These are phyloP conservation scores for Backusella sp. DNA, from an alignment of 192 early-diverging fungal genomes.

Conservation along the genomic window DNA sequence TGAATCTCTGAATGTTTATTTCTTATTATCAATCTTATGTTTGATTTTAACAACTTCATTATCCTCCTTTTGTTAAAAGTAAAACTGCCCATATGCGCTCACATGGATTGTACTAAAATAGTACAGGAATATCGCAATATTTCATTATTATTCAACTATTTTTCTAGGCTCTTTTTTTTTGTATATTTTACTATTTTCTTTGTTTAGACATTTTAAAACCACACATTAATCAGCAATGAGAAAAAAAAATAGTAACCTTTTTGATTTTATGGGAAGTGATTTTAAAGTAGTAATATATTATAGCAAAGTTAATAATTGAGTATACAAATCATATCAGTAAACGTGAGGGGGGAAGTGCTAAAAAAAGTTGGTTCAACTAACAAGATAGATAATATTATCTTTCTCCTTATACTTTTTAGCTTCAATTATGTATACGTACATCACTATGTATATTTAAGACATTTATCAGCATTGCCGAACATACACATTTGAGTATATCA, in stretches of 20 bases:
- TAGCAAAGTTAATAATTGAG: not conserved
- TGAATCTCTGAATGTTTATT: not conserved
- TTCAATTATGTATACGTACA: not conserved
- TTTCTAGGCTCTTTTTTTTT: not conserved
- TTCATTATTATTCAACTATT: not conserved
- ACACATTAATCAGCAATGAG: not conserved
- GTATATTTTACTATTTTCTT: not conserved
- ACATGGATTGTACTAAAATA: conserved; percentile 7
- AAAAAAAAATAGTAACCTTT: not conserved
- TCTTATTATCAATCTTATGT: not conserved
- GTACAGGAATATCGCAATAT: not conserved
- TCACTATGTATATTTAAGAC: not conserved
- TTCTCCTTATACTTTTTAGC: not conserved
- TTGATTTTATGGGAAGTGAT: not conserved
- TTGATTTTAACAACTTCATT: not conserved
- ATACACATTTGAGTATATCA: not conserved
- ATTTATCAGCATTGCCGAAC: not conserved
- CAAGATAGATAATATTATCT: not conserved
- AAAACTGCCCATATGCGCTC: not conserved
- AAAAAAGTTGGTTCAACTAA: not conserved
- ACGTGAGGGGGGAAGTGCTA: not conserved
- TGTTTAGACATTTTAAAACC: not conserved
- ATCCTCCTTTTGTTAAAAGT: not conserved
- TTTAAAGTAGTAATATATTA: not conserved
- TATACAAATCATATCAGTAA: not conserved